Base-by-base conservation (phyloP, 2,329 filamentous ascomycete genomes). In the Madurella fahalii region DNA sequence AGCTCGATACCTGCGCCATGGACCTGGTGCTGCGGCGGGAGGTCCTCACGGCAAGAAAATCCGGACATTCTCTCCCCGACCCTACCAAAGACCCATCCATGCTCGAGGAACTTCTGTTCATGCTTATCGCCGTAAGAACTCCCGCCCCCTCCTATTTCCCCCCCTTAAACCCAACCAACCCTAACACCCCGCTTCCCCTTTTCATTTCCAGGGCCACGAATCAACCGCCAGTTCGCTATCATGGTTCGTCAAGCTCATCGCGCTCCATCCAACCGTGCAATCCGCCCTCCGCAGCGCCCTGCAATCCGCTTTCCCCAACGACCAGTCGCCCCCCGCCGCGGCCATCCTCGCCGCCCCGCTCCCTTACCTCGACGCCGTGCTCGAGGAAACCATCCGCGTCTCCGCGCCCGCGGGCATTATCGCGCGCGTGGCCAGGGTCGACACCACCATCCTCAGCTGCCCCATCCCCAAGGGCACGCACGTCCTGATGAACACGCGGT, bases 321-420 rank as follows among this genome's bases (percentile, higher is more conserved):
- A 25, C 25, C 3, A 25, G 25, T 25, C 25, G 4, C 25, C 25
- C 25, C 7, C 25, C 25, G 25, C 70, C 25, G 31, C 44, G 15
- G 25, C 9, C 17, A 31, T 47, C 30, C 25, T 72, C 44, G 47
- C 59, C 0, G 52, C 48, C 8, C 64, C 67, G 5, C 58, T 70
- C 16, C 68, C 66, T 1, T 76, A 75, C 47, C 69, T 77, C 9
- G 71, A 75, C 50, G 73, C 71, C 1, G 57, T 62, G 2, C 64
- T 73, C 5, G 72, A 75, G 55, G 74, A 77, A 53, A 65, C 68
- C 2, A 53, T 70, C 7, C 71, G 74, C 7, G 61, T 61, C 16
- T 61, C 60, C 32, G 46, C 50, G 11, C 68, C 68, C 1, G 63
- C 60, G 0, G 54, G 54, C 2, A 61, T 47, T 5, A 40, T 64